A percentile compares a stretch with the other conserved stretches of the same genome.
Evolutionary conservation across 352 stramenopile species (phyloP).

Genomic region (Phytophthora uliginosa): DNA sequence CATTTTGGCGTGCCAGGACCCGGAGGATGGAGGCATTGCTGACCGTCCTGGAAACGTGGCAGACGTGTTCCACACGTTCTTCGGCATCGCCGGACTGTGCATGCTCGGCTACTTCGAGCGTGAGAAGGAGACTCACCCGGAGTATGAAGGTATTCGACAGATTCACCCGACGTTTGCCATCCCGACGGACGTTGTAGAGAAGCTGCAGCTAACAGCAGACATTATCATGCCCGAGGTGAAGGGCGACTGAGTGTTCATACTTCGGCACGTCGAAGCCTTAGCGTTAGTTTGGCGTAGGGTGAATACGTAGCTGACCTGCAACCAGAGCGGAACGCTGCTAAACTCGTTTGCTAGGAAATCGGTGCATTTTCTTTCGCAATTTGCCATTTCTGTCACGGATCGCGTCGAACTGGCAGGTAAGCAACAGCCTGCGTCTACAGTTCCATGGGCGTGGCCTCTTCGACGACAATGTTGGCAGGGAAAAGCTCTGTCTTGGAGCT

Average conservation of each 20-base stretch:
- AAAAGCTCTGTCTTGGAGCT: slow-evolving; percentile 84
- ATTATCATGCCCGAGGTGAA: slow-evolving; percentile 45
- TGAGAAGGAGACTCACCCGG: slow-evolving; percentile 58
- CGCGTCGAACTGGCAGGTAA: slow-evolving; percentile 22
- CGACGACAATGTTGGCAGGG: slow-evolving; percentile 62
- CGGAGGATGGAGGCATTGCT: slow-evolving; percentile 98
- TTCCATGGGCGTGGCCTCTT: slow-evolving; percentile 85
- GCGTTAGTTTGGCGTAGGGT: slow-evolving; percentile 16
- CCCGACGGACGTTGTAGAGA: slow-evolving; percentile 92
- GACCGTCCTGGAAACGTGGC: slow-evolving; percentile 97
- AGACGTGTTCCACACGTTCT: slow-evolving; percentile 99
- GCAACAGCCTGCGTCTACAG: slow-evolving; percentile 55
- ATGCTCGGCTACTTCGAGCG: slow-evolving; percentile 95
- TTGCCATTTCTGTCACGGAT: slow-evolving; percentile 23
- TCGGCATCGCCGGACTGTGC: slow-evolving; percentile 96
- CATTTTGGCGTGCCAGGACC: slow-evolving; percentile 97
- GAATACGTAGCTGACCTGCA: slow-evolving; percentile 8
- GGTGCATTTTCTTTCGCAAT: slow-evolving; percentile 42
- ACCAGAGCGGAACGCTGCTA: slow-evolving; percentile 7
- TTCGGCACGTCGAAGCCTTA: neutral
- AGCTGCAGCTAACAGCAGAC: slow-evolving; percentile 88
- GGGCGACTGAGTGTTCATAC: slow-evolving; percentile 21
- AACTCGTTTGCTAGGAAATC: slow-evolving; percentile 27
- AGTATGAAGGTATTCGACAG: slow-evolving; percentile 79
- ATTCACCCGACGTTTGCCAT: slow-evolving; percentile 98